Percentiles rank a stretch among this genome's conserved stretches.
Evolutionary conservation across 1,284 basidiomycete genomes (phyloP).

Genomic region (Ganoderma lingzhi): DNA sequence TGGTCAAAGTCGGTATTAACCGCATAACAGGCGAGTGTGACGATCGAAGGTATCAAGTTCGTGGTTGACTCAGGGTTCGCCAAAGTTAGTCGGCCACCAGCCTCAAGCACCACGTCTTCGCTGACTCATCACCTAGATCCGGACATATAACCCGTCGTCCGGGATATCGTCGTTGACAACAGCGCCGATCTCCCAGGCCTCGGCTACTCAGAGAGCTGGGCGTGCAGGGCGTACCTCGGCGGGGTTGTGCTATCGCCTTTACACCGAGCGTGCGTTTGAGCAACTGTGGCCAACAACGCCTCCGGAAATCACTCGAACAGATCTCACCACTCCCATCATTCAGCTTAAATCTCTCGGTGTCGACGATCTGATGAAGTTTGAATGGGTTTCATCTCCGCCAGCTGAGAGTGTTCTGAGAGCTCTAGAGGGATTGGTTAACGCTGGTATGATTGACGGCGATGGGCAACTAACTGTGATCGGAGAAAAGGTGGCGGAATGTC

Average conservation of each 20-base stretch:
- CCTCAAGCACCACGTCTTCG: neutral
- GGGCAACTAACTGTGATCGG: conserved; percentile 73
- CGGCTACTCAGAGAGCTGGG: conserved; percentile 89
- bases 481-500: conserved; percentile 79
- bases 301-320: conserved; percentile 90
- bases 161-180: conserved; percentile 84
- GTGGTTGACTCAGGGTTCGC: conserved; percentile 97
- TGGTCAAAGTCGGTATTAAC: neutral
- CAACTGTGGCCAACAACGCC: conserved; percentile 73
- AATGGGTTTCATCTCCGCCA: conserved; percentile 91
- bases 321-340: conserved; percentile 88
- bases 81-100: conserved; percentile 68
- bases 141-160: conserved; percentile 85
- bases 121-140: conserved; percentile 60
- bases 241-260: conserved; percentile 95
- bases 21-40: conserved; percentile 87
- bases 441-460: conserved; percentile 78
- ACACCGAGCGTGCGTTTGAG: conserved; percentile 70
- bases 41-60: conserved; percentile 94
- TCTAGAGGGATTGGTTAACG: conserved; percentile 74
- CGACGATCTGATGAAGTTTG: conserved; percentile 95
- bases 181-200: conserved; percentile 83
- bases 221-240: conserved; percentile 91
- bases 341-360: conserved; percentile 95
- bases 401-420: conserved; percentile 87